Base-by-base conservation (phyloP, 169 alveolate species). In the Plasmodium falciparum region DNA sequence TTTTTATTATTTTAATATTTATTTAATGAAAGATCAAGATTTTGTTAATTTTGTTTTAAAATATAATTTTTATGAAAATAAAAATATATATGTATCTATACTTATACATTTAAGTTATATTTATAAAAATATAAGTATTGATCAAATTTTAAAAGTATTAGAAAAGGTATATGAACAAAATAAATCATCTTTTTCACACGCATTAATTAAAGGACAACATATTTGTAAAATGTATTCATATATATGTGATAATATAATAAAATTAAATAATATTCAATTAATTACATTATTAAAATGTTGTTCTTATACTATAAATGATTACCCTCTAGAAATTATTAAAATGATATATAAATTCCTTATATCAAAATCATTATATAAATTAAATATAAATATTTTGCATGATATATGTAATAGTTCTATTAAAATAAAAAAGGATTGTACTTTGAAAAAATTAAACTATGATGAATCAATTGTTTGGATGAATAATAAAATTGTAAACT, bases 1-100 rank as follows among this genome's bases (percentile, higher is more conserved):
- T 43, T 76, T 76, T 58, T 58, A 63, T 45, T 76, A 76, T 22
- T 76, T 65, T 15, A 76, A 76, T 11, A 52, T 76, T 7, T 76
- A 62, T n/a, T 54, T 76, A 49, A 58, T 76, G 22, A 43, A 50
- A 11, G 69, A 59, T 6, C 49, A 56, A 17, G 76, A 76, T 11
- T 76, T 76, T 20, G 78, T 76, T 4, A 76, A 56, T 52, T 69
- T 76, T 24, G 74, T 69, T 3, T 65, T 70, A 50, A 47, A 9
- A 24, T 65, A 63, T 58, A 76, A 45, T 22, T 65, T 76, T 29
- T 47, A 39, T 33, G 89, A 76, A 76, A 76, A 76, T 39, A 76
- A 76, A 58, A 76, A 76, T 13, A 76, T 76, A 20, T 76, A 76
- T 58, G 89, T 70, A 8, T 76, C 70, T 54, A 62, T 76, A 49